phyloP scores from a whole-genome alignment of 495 filamentous ascomycete genomes.

The Beverwykella pulmonaria region DNA sequence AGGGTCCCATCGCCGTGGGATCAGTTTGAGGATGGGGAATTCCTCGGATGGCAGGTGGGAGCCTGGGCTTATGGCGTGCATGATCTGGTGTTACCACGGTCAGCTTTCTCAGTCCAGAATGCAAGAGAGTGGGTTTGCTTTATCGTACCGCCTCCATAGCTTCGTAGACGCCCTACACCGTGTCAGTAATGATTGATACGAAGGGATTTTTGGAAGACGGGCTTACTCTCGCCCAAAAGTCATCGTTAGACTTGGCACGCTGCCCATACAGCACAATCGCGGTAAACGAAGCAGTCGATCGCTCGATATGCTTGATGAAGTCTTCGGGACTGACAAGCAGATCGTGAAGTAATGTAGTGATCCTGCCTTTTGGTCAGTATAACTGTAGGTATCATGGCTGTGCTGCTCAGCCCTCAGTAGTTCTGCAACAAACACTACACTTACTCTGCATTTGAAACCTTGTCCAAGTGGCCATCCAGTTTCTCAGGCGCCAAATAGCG shows the following conservation, averaged over 20 bases:
- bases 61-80: constrained; percentile 13
- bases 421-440: not conserved
- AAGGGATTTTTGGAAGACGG: not conserved
- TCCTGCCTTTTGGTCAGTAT: constrained; percentile 4
- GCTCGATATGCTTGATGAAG: constrained; percentile 18
- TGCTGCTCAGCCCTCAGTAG: not conserved
- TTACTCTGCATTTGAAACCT: constrained; percentile 18
- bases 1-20: constrained; percentile 7
- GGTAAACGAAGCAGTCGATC: constrained; percentile 14
- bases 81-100: constrained; percentile 1
- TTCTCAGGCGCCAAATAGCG: constrained; percentile 10
- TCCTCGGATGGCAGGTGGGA: constrained; percentile 13
- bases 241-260: constrained; percentile 14
- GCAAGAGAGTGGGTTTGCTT: not conserved
- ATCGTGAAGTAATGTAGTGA: constrained; percentile 19
- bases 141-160: constrained; percentile 20
- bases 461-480: constrained; percentile 10
- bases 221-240: constrained; percentile 23
- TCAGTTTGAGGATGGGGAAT: constrained; percentile 26
- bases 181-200: constrained; percentile 3
- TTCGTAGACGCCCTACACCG: constrained; percentile 20
- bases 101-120: not conserved
- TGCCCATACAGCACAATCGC: constrained; percentile 18
- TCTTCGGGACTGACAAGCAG: constrained; percentile 15
- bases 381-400: not conserved